Percentiles rank a stretch among this genome's conserved stretches.
phyloP scores from a whole-genome alignment of 352 stramenopile genomes.

The Phytopythium kandeliae region DNA sequence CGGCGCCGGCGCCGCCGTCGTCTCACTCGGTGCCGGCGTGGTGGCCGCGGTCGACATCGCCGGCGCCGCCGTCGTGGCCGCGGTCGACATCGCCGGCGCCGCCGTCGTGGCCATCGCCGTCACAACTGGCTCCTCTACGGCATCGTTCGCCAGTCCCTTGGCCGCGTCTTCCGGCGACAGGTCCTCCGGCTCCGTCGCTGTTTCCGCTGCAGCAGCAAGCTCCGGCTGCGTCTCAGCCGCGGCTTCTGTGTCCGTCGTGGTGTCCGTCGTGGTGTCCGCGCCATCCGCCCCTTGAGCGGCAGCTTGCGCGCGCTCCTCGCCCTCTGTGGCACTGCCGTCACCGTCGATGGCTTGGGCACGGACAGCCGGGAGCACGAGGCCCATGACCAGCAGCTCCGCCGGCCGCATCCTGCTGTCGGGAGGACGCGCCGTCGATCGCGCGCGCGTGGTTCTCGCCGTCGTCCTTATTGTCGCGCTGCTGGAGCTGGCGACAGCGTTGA shows the following conservation, averaged over 20 bases:
- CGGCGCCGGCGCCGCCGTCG: neutral
- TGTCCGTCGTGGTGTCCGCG: no score
- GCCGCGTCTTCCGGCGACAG: conserved; percentile 1
- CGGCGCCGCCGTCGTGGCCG: conserved; percentile 4
- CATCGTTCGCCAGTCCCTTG: conserved; percentile 1
- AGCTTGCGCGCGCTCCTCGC: neutral
- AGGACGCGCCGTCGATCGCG: neutral
- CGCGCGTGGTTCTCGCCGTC: no score
- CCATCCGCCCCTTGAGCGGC: neutral
- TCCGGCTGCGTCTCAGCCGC: neutral
- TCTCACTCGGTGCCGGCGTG: neutral
- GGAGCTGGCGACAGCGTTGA: neutral
- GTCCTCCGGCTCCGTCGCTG: conserved; percentile 2
- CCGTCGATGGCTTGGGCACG: neutral
- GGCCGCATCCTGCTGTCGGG: neutral
- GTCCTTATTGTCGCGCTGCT: no score
- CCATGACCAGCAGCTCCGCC: neutral
- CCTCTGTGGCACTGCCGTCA: neutral
- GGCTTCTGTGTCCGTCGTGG: neutral
- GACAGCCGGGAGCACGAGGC: neutral
- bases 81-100: conserved; percentile 3
- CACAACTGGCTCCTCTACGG: no score
- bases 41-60: conserved; percentile 4
- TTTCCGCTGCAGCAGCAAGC: neutral
- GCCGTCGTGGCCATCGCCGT: neutral